Percentiles rank a stretch among this genome's conserved stretches.
These are phyloP conservation scores for Psilocybe sp. DNA, from an alignment of 768 basidiomycete genomes.

Conservation along the genomic window DNA sequence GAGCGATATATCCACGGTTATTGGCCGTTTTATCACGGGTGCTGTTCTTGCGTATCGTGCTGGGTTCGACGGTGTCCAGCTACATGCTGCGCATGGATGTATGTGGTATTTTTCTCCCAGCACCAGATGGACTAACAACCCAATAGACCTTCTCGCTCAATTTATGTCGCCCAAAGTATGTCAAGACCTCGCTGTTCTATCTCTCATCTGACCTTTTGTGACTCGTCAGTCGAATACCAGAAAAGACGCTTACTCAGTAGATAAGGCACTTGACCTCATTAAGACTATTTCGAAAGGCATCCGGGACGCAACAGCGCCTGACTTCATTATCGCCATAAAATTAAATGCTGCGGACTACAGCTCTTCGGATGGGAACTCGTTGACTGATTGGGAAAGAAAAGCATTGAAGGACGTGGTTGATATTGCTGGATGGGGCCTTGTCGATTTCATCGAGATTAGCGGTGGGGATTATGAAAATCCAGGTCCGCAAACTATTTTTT, in stretches of 20 bases:
- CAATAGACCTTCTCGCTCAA: conserved; percentile 70
- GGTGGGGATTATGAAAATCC: conserved; percentile 85
- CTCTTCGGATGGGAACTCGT: conserved; percentile 18
- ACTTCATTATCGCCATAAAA: conserved; percentile 79
- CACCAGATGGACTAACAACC: neutral
- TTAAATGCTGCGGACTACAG: conserved; percentile 79
- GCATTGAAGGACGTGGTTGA: conserved; percentile 59
- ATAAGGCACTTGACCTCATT: conserved; percentile 55
- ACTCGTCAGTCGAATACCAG: conserved; percentile 33
- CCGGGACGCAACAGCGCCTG: conserved; percentile 44
- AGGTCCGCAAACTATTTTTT: conserved; percentile 33
- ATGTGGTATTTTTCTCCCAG: conserved; percentile 25
- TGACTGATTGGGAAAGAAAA: conserved; percentile 30
- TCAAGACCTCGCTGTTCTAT: neutral
- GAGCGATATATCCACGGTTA: conserved; percentile 57
- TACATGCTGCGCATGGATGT: conserved; percentile 90
- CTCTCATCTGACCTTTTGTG: neutral
- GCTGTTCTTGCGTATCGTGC: conserved; percentile 60
- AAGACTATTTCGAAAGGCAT: conserved; percentile 53
- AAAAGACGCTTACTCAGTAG: conserved; percentile 55
- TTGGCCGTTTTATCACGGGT: conserved; percentile 63
- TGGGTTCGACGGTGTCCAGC: conserved; percentile 84
- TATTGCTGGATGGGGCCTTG: conserved; percentile 58
- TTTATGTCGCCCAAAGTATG: conserved; percentile 73
- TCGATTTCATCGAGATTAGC: conserved; percentile 88